Evolutionary conservation across 257 asterid genomes (phyloP), one percentile per base, ranked within the genome.

Genomic region (Phtheirospermum japonicum): DNA sequence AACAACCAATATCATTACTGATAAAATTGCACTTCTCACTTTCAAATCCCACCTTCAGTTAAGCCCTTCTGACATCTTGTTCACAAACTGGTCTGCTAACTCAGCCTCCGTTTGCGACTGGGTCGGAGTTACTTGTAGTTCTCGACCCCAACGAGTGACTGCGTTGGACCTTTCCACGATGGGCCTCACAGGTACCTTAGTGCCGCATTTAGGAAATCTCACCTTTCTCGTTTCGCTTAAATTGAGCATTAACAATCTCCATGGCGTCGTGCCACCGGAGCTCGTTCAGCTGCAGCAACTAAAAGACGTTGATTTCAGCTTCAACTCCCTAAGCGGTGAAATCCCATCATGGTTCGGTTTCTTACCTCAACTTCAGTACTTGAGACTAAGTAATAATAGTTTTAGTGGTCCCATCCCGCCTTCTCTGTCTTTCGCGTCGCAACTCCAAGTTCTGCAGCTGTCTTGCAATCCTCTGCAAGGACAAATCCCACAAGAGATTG

Each of bases 401-500:
- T 76, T 76, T n/a, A 49, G 32, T 0, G 66, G 69, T 36, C 3
- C 9, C 5, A 4, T 67, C 32, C 74, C 74, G 0, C 9, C 10
- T 30, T 70, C 74, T 36, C 14, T 73, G 19, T 13, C 66, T 13
- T 64, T 70, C 23, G 10, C 70, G 19, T 45, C 73, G 2, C 55
- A 56, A 33, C 69, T 73, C 6, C 34, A 61, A 16, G 4, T 0
- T 10, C 23, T 73, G 59, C 68, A 66, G 9, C 20, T 70, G 4
- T 26, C 68, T 0, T 14, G 0, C 64, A 78, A 78, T 30, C 11
- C 59, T 53, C 4, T 53, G 17, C 37, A 53, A 30, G 59, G 59
- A 2, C 12, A 26, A 42, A 42, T 42, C n/a, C 48, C 48, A 9
- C 2, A 9, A 7, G 59, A 53, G 59, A 53, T 53, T 53, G 37